Evolutionary conservation across 116 monocot genomes (phyloP).

Genomic region (Cymodocea nodosa): DNA sequence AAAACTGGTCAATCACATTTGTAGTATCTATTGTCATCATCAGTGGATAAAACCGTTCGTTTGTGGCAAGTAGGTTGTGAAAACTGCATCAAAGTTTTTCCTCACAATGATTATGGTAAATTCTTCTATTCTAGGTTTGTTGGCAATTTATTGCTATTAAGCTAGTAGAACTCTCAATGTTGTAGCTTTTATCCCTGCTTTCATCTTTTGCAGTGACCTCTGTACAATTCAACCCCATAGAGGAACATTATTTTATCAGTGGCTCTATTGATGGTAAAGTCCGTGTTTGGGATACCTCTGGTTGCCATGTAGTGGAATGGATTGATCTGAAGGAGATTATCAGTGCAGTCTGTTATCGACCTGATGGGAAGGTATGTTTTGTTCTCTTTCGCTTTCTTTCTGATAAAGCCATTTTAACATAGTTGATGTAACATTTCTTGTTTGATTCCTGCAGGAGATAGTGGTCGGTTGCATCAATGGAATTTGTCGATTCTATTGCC

Average conservation of each 20-base stretch:
- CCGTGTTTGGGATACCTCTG: conserved; percentile 51
- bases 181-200: background rate
- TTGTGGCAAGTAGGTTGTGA: conserved; percentile 64
- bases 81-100: conserved; percentile 50
- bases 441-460: no score
- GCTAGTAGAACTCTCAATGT: background rate
- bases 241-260: no score
- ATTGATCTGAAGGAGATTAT: no score
- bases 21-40: conserved; percentile 64
- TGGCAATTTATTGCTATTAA: background rate
- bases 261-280: conserved; percentile 68
- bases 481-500: conserved; percentile 54
- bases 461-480: conserved; percentile 19
- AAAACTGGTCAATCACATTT: conserved; percentile 9
- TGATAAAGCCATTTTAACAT: no score
- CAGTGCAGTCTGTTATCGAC: no score
- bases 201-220: conserved; percentile 47
- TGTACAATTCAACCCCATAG: conserved; percentile 26
- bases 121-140: no score
- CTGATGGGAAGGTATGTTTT: no score
- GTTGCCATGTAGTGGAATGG: conserved; percentile 24
- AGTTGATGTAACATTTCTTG: background rate
- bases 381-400: no score
- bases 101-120: conserved; percentile 71
- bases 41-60: conserved; percentile 65